These are phyloP conservation scores for Phytophthora palmivora DNA, from an alignment of 352 stramenopile genomes.

Conservation along the genomic window DNA sequence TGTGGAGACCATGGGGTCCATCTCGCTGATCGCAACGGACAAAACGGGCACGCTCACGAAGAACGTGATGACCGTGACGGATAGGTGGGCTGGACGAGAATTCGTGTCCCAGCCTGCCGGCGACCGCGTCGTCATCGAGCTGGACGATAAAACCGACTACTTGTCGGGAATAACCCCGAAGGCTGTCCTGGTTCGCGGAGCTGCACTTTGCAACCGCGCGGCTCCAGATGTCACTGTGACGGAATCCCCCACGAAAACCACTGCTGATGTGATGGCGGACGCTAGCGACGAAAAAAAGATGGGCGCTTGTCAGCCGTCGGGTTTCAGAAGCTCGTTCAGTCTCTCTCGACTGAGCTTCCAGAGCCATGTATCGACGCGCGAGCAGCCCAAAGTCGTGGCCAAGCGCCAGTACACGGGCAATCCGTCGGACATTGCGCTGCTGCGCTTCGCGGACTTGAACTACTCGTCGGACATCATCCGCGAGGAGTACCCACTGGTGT, in stretches of 20 bases:
- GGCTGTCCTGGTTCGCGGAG: conserved; percentile 43
- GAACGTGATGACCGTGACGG: conserved; percentile 66
- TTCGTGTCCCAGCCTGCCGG: conserved; percentile 42
- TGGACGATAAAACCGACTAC: conserved; percentile 46
- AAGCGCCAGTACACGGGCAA: conserved; percentile 62
- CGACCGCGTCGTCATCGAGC: conserved; percentile 41
- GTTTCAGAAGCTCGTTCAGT: conserved; percentile 12
- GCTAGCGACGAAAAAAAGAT: conserved; percentile 19
- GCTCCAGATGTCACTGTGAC: conserved; percentile 17
- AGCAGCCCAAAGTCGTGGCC: conserved; percentile 19
- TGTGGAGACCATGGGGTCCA: conserved; percentile 90
- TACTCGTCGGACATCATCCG: conserved; percentile 43
- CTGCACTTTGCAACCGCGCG: conserved; percentile 50
- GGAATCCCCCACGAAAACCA: background rate
- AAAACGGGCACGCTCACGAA: conserved; percentile 94
- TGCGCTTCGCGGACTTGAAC: conserved; percentile 52
- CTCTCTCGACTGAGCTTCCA: conserved; percentile 17
- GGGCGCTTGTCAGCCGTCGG: background rate
- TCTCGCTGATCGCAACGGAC: conserved; percentile 92
- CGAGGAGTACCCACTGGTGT: conserved; percentile 51
- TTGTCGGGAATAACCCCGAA: conserved; percentile 30
- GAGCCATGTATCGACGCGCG: conserved; percentile 9
- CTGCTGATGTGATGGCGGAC: background rate
- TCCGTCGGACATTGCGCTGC: conserved; percentile 57
- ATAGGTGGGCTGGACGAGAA: conserved; percentile 46